Percentiles rank a stretch among this genome's conserved stretches.
Evolutionary conservation across 352 stramenopile species (phyloP).

Genomic region (Blastocystis sp.): DNA sequence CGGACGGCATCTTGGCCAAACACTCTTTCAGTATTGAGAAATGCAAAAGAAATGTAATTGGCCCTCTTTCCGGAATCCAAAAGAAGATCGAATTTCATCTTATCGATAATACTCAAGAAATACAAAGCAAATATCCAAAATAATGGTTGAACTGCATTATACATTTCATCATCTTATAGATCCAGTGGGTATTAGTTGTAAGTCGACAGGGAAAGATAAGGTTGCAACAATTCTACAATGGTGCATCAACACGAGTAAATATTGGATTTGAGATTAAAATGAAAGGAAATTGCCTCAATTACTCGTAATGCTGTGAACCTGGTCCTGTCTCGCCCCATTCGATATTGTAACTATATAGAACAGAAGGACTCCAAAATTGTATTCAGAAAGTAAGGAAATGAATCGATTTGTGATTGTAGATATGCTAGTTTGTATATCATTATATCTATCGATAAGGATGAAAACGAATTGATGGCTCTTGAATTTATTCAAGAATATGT

Average conservation of each 20-base stretch:
- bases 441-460: slow-evolving; percentile 86
- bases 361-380: slow-evolving; percentile 96
- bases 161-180: slow-evolving; percentile 70
- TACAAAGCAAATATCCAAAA: neutral
- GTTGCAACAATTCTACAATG: slow-evolving; percentile 84
- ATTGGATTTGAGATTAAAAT: slow-evolving; percentile 25
- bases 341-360: slow-evolving; percentile 87
- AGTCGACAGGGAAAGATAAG: slow-evolving; percentile 86
- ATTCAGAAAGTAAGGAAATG: slow-evolving; percentile 81
- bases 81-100: neutral
- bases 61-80: no score
- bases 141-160: neutral
- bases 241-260: slow-evolving; percentile 75
- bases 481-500: slow-evolving; percentile 96
- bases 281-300: slow-evolving; percentile 78
- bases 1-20: neutral
- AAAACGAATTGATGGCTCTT: slow-evolving; percentile 94
- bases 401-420: slow-evolving; percentile 70
- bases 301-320: slow-evolving; percentile 83
- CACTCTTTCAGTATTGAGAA: no score
- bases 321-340: slow-evolving; percentile 75
- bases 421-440: slow-evolving; percentile 97
- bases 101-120: neutral
- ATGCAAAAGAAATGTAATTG: no score
- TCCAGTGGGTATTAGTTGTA: slow-evolving; percentile 82